phyloP scores from a whole-genome alignment of 345 rosid species.

The Durio zibethinus region DNA sequence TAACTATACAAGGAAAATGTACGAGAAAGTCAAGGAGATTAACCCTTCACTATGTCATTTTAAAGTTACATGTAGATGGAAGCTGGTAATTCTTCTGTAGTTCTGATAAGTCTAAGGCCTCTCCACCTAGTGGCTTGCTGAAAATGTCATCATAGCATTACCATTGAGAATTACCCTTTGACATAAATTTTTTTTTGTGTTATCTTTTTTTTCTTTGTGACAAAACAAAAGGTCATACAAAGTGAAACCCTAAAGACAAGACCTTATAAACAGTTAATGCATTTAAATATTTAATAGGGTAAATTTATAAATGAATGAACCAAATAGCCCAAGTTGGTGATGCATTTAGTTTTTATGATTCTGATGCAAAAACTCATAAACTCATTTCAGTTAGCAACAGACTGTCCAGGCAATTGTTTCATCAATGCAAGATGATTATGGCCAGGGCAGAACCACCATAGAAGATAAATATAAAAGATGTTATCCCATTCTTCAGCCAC shows the following conservation, averaged over 20 bases:
- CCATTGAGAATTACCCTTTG: neutral
- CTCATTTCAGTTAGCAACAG: neutral
- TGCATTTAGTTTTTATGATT: neutral
- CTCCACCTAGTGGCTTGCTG: neutral
- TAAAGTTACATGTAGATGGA: neutral
- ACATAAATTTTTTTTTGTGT: neutral
- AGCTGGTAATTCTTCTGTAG: neutral
- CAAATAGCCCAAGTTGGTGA: neutral
- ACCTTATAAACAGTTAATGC: neutral
- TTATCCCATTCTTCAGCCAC: conserved; percentile 87
- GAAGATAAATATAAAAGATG: conserved; percentile 7
- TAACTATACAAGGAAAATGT: neutral
- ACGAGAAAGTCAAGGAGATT: neutral
- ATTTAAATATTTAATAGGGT: neutral
- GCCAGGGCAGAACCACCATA: neutral
- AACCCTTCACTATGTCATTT: neutral
- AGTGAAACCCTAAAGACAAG: neutral
- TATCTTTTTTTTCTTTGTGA: neutral
- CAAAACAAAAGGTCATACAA: neutral
- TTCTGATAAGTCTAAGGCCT: neutral
- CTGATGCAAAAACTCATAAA: neutral
- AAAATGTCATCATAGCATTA: neutral
- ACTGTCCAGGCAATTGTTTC: neutral
- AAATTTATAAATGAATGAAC: neutral
- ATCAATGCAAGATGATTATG: neutral